phyloP scores from a whole-genome alignment of 306 rosid genomes.

The Cucurbita ficifolia region DNA sequence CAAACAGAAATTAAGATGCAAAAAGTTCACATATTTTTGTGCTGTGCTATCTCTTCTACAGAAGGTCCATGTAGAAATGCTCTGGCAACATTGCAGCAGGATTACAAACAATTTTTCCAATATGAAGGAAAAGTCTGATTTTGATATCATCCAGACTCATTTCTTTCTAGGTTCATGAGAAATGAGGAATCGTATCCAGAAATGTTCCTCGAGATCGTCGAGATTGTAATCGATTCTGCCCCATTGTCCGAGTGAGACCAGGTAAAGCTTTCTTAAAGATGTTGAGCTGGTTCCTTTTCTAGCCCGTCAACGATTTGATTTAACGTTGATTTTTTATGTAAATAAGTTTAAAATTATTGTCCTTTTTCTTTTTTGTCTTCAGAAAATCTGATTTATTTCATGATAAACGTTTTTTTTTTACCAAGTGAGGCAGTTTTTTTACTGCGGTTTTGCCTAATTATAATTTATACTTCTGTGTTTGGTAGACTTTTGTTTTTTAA shows the following conservation, averaged over 20 bases:
- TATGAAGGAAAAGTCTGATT: slow-evolving; percentile 73
- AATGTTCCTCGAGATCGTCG: not conserved
- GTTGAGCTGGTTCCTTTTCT: too few relatives aligned
- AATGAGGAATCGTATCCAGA: not conserved
- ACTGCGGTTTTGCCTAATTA: not conserved
- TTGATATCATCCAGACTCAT: not conserved
- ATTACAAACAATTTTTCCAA: slow-evolving; percentile 57
- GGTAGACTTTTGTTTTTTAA: too few relatives aligned
- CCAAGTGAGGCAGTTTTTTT: not conserved
- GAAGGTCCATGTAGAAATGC: slow-evolving; percentile 98
- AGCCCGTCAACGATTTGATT: not conserved
- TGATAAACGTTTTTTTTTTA: not conserved
- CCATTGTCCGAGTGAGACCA: not conserved
- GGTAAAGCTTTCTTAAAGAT: not conserved
- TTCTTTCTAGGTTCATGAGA: not conserved
- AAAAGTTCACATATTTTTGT: not conserved
- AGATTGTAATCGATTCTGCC: not conserved
- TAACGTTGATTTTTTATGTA: not conserved
- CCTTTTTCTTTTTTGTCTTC: not conserved
- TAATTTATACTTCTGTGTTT: not conserved
- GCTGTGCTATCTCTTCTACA: slow-evolving; percentile 25
- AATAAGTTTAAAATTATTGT: not conserved
- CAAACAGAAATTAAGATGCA: not conserved
- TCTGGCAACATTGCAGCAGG: slow-evolving; percentile 48
- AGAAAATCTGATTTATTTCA: not conserved